Evolutionary conservation across 2,329 filamentous ascomycete genomes (phyloP).

Genomic region (Metarhizium rileyi): DNA sequence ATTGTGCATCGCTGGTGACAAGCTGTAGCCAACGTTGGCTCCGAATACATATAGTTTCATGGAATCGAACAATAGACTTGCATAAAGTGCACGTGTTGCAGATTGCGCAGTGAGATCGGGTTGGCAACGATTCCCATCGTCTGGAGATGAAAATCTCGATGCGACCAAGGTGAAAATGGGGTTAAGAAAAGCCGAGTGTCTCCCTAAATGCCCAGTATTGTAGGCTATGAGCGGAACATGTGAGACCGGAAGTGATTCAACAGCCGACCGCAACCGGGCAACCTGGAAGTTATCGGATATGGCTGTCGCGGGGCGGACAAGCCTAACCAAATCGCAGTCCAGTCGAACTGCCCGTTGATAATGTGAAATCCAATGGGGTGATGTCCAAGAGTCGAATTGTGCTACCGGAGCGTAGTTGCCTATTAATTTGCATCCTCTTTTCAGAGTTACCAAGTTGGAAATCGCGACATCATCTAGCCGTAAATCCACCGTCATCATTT

Average conservation of each 20-base stretch:
- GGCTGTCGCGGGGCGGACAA: constrained; percentile 46
- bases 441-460: constrained; percentile 36
- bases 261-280: constrained; percentile 40
- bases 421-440: constrained; percentile 51
- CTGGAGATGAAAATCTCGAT: constrained; percentile 24
- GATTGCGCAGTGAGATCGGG: constrained; percentile 47
- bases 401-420: constrained; percentile 39
- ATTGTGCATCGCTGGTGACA: constrained; percentile 72
- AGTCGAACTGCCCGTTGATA: constrained; percentile 48
- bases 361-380: constrained; percentile 41
- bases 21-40: constrained; percentile 59
- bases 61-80: constrained; percentile 56
- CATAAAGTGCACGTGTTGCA: constrained; percentile 55
- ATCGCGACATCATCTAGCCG: constrained; percentile 43
- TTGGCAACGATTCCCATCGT: constrained; percentile 15
- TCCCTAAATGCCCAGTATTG: constrained; percentile 53
- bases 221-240: constrained; percentile 50
- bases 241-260: constrained; percentile 30
- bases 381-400: constrained; percentile 43
- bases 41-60: constrained; percentile 68
- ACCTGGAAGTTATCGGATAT: constrained; percentile 56
- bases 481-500: constrained; percentile 54
- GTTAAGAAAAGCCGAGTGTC: constrained; percentile 58
- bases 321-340: constrained; percentile 52
- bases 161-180: constrained; percentile 50